These are phyloP conservation scores for Clonostachys rhizophaga DNA, from an alignment of 2,329 filamentous ascomycete genomes.

Conservation along the genomic window DNA sequence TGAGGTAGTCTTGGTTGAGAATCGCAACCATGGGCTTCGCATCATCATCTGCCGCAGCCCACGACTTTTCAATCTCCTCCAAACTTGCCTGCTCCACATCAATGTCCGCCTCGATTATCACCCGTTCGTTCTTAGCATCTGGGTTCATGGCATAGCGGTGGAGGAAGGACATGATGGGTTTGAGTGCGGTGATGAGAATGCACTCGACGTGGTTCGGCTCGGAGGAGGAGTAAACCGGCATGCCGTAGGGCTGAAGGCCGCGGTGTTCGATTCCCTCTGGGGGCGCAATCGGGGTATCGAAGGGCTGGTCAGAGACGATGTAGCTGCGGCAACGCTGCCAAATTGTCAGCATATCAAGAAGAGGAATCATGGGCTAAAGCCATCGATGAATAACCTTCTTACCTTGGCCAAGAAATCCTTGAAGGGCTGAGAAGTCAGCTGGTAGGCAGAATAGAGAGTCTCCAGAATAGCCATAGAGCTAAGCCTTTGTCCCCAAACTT, in stretches of 20 bases:
- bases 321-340: constrained; percentile 57
- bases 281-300: constrained; percentile 48
- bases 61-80: constrained; percentile 10
- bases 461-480: constrained; percentile 46
- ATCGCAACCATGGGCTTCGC: constrained; percentile 17
- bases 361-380: not conserved
- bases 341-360: constrained; percentile 9
- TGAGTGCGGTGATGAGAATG: constrained; percentile 53
- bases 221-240: constrained; percentile 66
- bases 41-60: constrained; percentile 19
- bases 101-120: constrained; percentile 16
- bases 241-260: constrained; percentile 45
- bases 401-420: constrained; percentile 47
- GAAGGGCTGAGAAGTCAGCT: constrained; percentile 37
- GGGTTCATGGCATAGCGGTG: constrained; percentile 41
- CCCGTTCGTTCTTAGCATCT: constrained; percentile 31
- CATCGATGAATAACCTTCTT: constrained; percentile 9
- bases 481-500: constrained; percentile 33
- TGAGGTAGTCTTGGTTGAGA: constrained; percentile 10
- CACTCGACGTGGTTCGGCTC: constrained; percentile 54
- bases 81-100: not conserved
- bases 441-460: constrained; percentile 29
- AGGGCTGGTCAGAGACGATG: constrained; percentile 42
- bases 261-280: constrained; percentile 39
- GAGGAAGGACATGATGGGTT: constrained; percentile 56